Base-by-base conservation (phyloP, 148 eudicot genomes). In the Chenopodium album region DNA sequence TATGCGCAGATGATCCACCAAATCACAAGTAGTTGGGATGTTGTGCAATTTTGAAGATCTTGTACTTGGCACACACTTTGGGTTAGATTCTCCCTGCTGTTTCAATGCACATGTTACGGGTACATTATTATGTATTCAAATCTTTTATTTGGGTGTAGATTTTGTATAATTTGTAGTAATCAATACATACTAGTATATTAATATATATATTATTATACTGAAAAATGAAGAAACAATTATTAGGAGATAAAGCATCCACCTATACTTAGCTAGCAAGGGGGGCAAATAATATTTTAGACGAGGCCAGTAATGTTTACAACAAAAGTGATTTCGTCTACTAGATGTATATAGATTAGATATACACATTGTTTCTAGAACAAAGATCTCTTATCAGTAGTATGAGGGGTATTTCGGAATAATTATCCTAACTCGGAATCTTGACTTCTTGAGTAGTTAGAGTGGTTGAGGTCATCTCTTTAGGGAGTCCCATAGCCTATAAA, bases 1-100 rank as follows among this genome's bases (percentile, higher is more conserved):
- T 70, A 75, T 59, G 59, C 34, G 19, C 83, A 77, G 69, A 80
- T 80, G 82, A 52, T 80, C 73, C 79, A 37, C 69, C 84, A 81
- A 79, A 84, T 82, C 81, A 68, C 74, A 80, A 79, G 83, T 85
- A 82, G 84, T 84, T 82, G 59, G 71, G 81, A 86, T 71, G 83
- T 79, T 76, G 76, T 69, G 76, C 82, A 84, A 12, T 62, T 79
- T 68, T 79, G 10, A 75, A 70, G 77, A 84, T 79, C 74, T 70
- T 80, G 82, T 76, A 71, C 76, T 84, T 80, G 75, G 72, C 76
- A 68, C 75, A 76, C 77, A 68, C 79, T 84, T 84, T 79, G 80
- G 70, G 65, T 79, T 84, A 76, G 83, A 84, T 84, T 79, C 80
- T 79, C 82, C 48, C 26, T 68, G 64, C 68, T 69, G 17, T 76